Base-by-base conservation (phyloP, 352 stramenopile genomes). In the Phytophthora vignae region DNA sequence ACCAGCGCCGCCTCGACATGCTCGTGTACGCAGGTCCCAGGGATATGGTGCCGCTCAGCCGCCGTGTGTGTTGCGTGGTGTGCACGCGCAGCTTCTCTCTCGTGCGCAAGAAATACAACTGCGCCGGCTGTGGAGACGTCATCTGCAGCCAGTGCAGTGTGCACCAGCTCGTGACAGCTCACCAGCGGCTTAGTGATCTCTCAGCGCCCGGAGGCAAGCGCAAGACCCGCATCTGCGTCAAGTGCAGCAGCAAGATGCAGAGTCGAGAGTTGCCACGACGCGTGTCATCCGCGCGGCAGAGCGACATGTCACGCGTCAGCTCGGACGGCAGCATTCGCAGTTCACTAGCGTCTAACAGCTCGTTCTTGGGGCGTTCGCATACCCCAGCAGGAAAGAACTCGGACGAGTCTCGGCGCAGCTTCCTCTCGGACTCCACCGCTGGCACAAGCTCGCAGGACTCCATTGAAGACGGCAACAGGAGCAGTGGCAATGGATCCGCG, bases 61-160 rank as follows among this genome's bases (percentile, higher is more conserved):
- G 76, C 40, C 87, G 88, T n/a, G 77, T 93, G 25, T 93, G 84
- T 67, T 95, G 88, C 64, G 73, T 91, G 10, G 82, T 95, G 9
- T 95, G 88, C 64, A 95, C 88, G 2, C 87, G 88, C 27, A 92
- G 86, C 64, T 95, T 95, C 64, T 94, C 88, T 21, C 80, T 95
- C 22, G 85, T 95, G 48, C 80, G 88, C 22, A 95, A 95, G 68
- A 95, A 95, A 64, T 93, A 95, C 74, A 93, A 93, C 58, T 95
- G 88, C 61, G 84, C 79, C 14, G 88, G 78, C 29, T 95, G 88
- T 56, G 88, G 88, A 50, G 88, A 95, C 36, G 88, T 95, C 40
- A 90, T 95, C 48, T 95, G 88, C 68, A 91, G 79, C 56, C 85
- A 92, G 64, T 95, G 88, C 56, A 92, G 85, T 55, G 78, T 95